These are phyloP conservation scores for Geoglossum cookeanum DNA, from an alignment of 2,329 filamentous ascomycete species.

Conservation along the genomic window DNA sequence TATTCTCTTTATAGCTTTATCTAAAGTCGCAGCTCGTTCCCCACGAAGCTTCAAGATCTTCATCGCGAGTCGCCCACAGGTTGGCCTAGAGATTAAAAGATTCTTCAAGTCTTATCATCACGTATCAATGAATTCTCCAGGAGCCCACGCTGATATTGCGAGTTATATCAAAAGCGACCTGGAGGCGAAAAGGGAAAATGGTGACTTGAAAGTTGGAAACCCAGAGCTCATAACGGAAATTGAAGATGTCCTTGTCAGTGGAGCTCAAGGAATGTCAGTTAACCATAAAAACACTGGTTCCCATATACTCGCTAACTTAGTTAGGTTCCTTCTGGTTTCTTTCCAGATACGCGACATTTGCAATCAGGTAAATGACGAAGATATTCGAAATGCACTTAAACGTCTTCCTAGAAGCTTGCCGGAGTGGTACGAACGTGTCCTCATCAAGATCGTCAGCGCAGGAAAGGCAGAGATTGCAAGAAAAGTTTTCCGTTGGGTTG, in stretches of 20 bases:
- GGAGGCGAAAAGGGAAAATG: conserved; percentile 6
- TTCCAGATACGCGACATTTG: conserved; percentile 12
- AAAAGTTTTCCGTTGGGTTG: conserved; percentile 14
- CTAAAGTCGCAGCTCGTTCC: neutral
- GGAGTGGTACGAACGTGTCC: neutral
- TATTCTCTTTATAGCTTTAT: conserved; percentile 2
- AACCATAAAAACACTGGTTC: conserved; percentile 1
- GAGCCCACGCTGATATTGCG: conserved; percentile 11
- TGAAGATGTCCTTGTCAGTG: conserved; percentile 12
- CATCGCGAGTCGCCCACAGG: conserved; percentile 15
- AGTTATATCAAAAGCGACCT: conserved; percentile 10
- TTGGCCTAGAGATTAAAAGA: conserved; percentile 6
- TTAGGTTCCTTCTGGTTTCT: conserved; percentile 24
- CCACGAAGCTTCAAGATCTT: conserved; percentile 12
- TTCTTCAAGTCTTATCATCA: neutral
- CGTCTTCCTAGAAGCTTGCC: conserved; percentile 16
- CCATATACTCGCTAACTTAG: conserved; percentile 4
- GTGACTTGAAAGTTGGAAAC: conserved; percentile 10
- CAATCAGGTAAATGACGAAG: conserved; percentile 16
- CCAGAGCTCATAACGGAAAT: conserved; percentile 13
- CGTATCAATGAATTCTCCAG: neutral
- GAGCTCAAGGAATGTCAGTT: conserved; percentile 20
- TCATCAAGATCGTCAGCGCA: neutral
- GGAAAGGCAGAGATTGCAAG: neutral
- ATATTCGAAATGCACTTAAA: conserved; percentile 15